Base-by-base conservation (phyloP, 176 grass and related monocot species). In the Musa troglodytarum region DNA sequence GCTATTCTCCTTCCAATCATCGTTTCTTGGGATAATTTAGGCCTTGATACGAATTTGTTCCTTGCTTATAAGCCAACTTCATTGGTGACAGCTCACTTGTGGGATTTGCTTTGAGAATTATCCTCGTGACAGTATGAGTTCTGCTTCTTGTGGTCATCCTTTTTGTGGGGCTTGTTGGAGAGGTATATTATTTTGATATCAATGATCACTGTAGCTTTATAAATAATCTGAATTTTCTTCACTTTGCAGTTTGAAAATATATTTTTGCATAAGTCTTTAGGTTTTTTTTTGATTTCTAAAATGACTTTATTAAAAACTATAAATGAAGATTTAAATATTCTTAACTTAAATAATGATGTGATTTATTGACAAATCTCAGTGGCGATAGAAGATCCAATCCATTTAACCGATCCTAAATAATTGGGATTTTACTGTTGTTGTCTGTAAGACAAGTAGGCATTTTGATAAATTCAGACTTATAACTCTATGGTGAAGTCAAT, bases 31-130 rank as follows among this genome's bases (percentile, higher is more conserved):
- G 61, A 21, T 9, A 63, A 22, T 63, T 63, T 24, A 54, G 8
- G 17, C 77, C 55, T 71, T 43, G 17, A 62, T 74, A 53, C 68
- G 19, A 71, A 14, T 59, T 67, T n/a, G 21, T 53, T 72, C 43
- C 76, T 83, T 22, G 22, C 22, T 22, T 83, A 71, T 86, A 63
- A 63, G 19, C 23, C 23, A 19, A 16, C 63, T 74, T 34, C 77
- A 78, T 81, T 97, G 53, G 69, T 84, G 75, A 82, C 82, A 97
- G 93, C 81, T 90, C 71, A 93, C 82, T 77, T 97, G 90, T 79
- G 90, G 93, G 86, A 93, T 97, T 88, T 97, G 93, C 82, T 97
- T 97, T 80, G 93, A 97, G 75, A 72, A 57, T 14, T 85, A 78
- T 63, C 85, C 86, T 79, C 84, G 80, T 10, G 63, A 79, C 75